These are phyloP conservation scores for Glebionis coronaria DNA, from an alignment of 129 eudicot species.

Conservation along the genomic window DNA sequence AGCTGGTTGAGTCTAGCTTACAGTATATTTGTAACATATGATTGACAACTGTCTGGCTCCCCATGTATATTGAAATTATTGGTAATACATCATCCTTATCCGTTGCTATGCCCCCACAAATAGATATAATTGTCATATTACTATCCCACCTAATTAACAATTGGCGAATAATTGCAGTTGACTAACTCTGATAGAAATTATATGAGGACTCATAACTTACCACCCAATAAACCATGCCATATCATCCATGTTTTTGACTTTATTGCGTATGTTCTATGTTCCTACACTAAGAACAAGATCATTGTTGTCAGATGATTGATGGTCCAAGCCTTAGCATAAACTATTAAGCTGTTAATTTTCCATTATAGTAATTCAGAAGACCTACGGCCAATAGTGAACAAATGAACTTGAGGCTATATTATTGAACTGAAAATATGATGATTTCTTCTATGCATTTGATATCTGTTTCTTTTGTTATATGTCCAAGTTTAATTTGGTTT, in stretches of 20 bases:
- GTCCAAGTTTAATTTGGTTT: background rate
- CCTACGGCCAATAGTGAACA: background rate
- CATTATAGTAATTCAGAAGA: background rate
- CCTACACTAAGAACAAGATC: background rate
- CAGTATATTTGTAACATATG: background rate
- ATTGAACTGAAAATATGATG: background rate
- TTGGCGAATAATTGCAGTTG: constrained; percentile 7
- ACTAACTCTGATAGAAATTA: background rate
- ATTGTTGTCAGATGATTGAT: constrained; percentile 2
- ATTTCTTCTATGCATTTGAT: background rate
- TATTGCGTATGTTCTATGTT: background rate
- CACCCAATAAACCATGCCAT: background rate
- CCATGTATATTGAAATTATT: background rate
- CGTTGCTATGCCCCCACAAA: background rate
- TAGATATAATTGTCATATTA: background rate
- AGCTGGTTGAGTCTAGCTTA: background rate
- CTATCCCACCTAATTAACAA: constrained; percentile 5
- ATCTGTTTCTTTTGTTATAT: background rate
- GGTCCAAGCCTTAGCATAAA: background rate
- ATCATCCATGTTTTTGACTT: background rate
- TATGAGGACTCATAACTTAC: background rate
- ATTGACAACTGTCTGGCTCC: background rate
- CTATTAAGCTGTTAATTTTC: no score
- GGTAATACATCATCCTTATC: background rate
- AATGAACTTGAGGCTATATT: background rate